Percentiles rank a stretch among this genome's conserved stretches.
These are phyloP conservation scores for Pichia gijzeniarum DNA, from an alignment of 805 yeast species.

Conservation along the genomic window DNA sequence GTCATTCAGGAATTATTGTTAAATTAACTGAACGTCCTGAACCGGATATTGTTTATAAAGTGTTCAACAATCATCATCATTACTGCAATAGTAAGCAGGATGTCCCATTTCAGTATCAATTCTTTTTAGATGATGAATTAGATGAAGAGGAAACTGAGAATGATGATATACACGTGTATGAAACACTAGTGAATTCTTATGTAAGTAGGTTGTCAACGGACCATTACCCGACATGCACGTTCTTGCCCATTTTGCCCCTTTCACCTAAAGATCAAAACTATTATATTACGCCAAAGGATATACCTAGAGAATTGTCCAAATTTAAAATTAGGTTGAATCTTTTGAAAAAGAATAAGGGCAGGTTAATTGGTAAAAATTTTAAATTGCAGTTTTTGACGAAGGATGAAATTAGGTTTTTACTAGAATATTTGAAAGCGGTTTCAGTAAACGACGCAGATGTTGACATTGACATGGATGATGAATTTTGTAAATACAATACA, in stretches of 20 bases:
- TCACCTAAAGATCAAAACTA: slow-evolving; percentile 20
- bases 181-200: slow-evolving; percentile 24
- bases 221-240: slow-evolving; percentile 25
- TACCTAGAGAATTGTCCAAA: slow-evolving; percentile 19
- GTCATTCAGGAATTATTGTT: slow-evolving; percentile 28
- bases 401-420: slow-evolving; percentile 4
- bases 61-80: slow-evolving; percentile 7
- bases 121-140: slow-evolving; percentile 4
- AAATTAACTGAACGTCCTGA: slow-evolving; percentile 15
- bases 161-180: slow-evolving; percentile 17
- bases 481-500: neutral
- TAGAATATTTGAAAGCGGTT: slow-evolving; percentile 11
- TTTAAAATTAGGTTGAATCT: slow-evolving; percentile 16
- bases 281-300: slow-evolving; percentile 22
- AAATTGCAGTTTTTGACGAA: neutral
- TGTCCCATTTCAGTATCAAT: slow-evolving; percentile 5
- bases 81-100: slow-evolving; percentile 7
- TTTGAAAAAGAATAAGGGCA: slow-evolving; percentile 13
- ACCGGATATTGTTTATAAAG: neutral
- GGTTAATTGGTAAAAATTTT: slow-evolving; percentile 13
- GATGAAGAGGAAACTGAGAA: slow-evolving; percentile 18
- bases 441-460: slow-evolving; percentile 10
- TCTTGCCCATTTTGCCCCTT: slow-evolving; percentile 13
- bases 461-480: slow-evolving; percentile 3
- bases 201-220: slow-evolving; percentile 21